A percentile compares a stretch with the other conserved stretches of the same genome.
Evolutionary conservation across 306 rosid genomes (phyloP).

Genomic region (Pterocarpus santalinus): DNA sequence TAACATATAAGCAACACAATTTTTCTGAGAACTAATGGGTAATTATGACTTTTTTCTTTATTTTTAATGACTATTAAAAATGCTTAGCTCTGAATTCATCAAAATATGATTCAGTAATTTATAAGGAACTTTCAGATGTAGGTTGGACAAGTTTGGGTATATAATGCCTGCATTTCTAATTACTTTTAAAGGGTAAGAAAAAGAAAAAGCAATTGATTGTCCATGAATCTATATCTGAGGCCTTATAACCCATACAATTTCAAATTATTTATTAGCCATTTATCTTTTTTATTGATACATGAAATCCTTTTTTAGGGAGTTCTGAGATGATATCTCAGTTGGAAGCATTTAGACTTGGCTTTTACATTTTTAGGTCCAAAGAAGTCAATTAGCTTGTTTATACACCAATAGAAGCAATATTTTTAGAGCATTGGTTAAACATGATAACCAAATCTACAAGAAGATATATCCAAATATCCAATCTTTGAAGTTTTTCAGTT

Average conservation of each 20-base stretch:
- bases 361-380: constrained; percentile 2
- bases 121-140: constrained; percentile 8
- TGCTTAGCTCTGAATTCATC: constrained; percentile 7
- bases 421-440: constrained; percentile 5
- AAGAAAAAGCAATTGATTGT: constrained; percentile 6
- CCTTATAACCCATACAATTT: not conserved
- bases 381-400: constrained; percentile 13
- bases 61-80: not conserved
- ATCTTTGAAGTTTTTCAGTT: constrained; percentile 3
- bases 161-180: constrained; percentile 2
- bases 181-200: not conserved
- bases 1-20: constrained; percentile 4
- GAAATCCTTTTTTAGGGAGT: not conserved
- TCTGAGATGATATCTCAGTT: constrained; percentile 1
- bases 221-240: not conserved
- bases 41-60: not conserved
- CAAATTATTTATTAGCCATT: not conserved
- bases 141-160: not conserved
- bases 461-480: not conserved
- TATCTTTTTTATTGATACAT: not conserved
- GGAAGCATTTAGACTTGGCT: constrained; percentile 10
- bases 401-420: not conserved
- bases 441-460: constrained; percentile 21
- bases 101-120: not conserved
- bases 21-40: not conserved